Conservation (phyloP, 2,329 filamentous ascomycete species). For the Colletotrichum nymphaeae region DNA sequence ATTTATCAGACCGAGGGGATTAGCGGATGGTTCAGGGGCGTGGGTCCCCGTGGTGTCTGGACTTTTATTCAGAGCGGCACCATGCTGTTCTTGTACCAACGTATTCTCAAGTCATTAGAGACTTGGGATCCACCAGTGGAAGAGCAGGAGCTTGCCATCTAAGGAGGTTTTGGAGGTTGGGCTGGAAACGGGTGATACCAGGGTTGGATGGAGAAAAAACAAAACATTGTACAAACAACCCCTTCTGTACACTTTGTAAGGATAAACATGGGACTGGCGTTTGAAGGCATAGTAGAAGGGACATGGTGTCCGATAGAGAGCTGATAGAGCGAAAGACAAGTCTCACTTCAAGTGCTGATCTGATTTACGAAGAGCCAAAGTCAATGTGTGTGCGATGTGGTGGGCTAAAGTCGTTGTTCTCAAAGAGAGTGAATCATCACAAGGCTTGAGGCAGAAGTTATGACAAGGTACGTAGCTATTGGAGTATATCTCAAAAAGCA, state of each 20-base stretch:
- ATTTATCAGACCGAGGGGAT: constrained; percentile 94
- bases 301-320: constrained; percentile 34
- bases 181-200: not conserved
- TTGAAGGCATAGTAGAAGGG: constrained; percentile 34
- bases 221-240: constrained; percentile 31
- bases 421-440: not conserved
- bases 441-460: not conserved
- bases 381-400: not conserved
- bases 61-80: constrained; percentile 97
- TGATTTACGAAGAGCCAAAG: too few species aligned
- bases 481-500: not conserved
- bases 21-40: constrained; percentile 91
- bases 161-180: constrained; percentile 3
- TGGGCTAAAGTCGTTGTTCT: not conserved
- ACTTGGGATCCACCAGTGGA: constrained; percentile 52
- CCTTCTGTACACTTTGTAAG: constrained; percentile 35
- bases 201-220: constrained; percentile 6
- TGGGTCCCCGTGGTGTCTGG: constrained; percentile 93
- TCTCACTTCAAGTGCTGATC: constrained; percentile 24
- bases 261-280: constrained; percentile 34
- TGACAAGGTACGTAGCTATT: not conserved
- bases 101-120: constrained; percentile 82
- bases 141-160: constrained; percentile 25
- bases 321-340: constrained; percentile 37
- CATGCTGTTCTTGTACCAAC: constrained; percentile 96